Percentiles rank a stretch among this genome's conserved stretches.
Evolutionary conservation across 192 early-diverging fungal genomes (phyloP).

Genomic region (Coemansia sp.): DNA sequence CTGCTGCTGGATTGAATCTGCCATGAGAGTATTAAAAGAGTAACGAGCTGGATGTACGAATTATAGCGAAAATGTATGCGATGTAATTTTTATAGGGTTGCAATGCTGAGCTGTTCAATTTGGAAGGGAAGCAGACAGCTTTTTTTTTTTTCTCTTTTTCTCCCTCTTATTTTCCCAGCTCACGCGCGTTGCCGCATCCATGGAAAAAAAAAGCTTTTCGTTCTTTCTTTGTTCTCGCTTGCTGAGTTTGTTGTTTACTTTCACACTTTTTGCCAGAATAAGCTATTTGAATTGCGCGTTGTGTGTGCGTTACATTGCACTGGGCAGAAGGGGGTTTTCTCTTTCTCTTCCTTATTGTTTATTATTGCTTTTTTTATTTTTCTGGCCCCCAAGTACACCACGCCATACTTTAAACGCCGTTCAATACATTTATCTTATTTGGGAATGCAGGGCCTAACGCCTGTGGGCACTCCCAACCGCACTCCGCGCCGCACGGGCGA

Average conservation of each 20-base stretch:
- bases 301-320: too few species aligned
- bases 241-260: neutral
- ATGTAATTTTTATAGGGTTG: neutral
- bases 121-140: constrained; percentile 2
- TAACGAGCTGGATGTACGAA: constrained; percentile 4
- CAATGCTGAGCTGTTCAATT: neutral
- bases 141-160: too few species aligned
- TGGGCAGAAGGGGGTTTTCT: neutral
- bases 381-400: neutral
- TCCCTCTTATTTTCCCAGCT: constrained; percentile 6
- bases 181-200: too few species aligned
- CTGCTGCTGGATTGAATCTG: constrained; percentile 55
- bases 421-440: neutral
- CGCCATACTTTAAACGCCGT: neutral
- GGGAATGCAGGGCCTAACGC: constrained; percentile 27
- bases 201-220: neutral
- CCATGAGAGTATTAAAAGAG: constrained; percentile 22
- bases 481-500: constrained; percentile 23
- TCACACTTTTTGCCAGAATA: neutral
- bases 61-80: neutral
- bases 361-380: neutral
- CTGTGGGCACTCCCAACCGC: constrained; percentile 46
- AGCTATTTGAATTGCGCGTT: neutral
- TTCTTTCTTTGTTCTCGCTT: neutral
- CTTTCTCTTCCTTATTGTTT: neutral